phyloP scores from a whole-genome alignment of 2,329 filamentous ascomycete genomes.

The Diaporthe longicolla region DNA sequence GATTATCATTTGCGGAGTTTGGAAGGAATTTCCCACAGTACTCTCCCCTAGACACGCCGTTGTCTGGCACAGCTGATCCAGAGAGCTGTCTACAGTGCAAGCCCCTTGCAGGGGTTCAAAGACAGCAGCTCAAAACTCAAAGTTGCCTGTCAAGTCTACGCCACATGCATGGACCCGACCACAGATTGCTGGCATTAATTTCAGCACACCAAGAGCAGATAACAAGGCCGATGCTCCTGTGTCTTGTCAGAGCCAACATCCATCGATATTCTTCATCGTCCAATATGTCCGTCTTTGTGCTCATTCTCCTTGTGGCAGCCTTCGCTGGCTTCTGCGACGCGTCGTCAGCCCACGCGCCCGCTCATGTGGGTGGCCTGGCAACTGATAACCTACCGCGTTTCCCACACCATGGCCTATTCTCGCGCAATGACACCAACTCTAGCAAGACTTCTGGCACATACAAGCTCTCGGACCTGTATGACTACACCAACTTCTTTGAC shows the following conservation, averaged over 20 bases:
- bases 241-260: too few species aligned
- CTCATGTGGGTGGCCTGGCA: background rate
- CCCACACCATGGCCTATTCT: background rate
- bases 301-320: background rate
- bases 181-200: background rate
- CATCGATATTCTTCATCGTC: background rate
- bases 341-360: background rate
- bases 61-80: background rate
- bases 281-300: background rate
- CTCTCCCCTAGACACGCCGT: background rate
- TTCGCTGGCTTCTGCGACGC: background rate
- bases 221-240: background rate
- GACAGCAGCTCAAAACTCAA: too few species aligned
- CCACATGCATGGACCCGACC: background rate
- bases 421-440: background rate
- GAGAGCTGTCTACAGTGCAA: too few species aligned
- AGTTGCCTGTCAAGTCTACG: background rate
- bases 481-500: conserved; percentile 61
- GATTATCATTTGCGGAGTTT: background rate
- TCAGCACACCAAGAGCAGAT: background rate
- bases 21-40: too few species aligned
- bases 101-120: background rate
- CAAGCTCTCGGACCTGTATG: conserved; percentile 57
- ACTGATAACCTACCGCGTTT: background rate
- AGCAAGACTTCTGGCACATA: conserved; percentile 45